Percentiles rank a stretch among this genome's conserved stretches.
Conservation (phyloP, 1,284 basidiomycete species). For the Cryptococcus sp. region DNA sequence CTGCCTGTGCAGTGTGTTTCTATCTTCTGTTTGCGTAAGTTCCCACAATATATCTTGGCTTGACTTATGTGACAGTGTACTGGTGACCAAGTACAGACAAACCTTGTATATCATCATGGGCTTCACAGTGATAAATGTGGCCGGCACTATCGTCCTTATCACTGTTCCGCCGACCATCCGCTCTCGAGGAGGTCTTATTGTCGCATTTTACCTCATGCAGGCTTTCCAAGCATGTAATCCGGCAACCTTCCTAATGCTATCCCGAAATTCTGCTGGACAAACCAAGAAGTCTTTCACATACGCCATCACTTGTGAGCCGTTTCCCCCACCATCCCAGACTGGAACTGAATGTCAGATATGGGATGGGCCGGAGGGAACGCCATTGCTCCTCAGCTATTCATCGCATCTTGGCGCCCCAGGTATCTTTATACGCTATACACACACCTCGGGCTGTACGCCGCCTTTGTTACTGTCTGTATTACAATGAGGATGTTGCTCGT, state of each 20-base stretch:
- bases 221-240: constrained; percentile 23
- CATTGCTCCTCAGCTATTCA: constrained; percentile 32
- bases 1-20: constrained; percentile 9
- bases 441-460: constrained; percentile 29
- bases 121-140: constrained; percentile 24
- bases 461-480: constrained; percentile 19
- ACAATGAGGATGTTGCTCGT: constrained; percentile 17
- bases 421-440: constrained; percentile 35
- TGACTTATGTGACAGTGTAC: constrained; percentile 1
- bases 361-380: constrained; percentile 36
- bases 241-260: constrained; percentile 18
- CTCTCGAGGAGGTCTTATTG: constrained; percentile 21
- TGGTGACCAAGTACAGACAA: constrained; percentile 17
- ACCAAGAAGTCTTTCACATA: constrained; percentile 34
- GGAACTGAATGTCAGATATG: constrained; percentile 11
- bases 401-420: constrained; percentile 25
- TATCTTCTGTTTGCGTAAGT: constrained; percentile 11
- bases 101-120: constrained; percentile 22
- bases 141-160: constrained; percentile 24
- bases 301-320: constrained; percentile 16
- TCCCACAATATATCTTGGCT: constrained; percentile 4
- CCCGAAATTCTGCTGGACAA: constrained; percentile 27
- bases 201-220: constrained; percentile 28
- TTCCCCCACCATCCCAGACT: neutral
- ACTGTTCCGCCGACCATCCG: constrained; percentile 13